A percentile compares a stretch with the other conserved stretches of the same genome.
Evolutionary conservation across 2,329 filamentous ascomycete genomes (phyloP).

Genomic region (Ilyonectria mors-panacis): DNA sequence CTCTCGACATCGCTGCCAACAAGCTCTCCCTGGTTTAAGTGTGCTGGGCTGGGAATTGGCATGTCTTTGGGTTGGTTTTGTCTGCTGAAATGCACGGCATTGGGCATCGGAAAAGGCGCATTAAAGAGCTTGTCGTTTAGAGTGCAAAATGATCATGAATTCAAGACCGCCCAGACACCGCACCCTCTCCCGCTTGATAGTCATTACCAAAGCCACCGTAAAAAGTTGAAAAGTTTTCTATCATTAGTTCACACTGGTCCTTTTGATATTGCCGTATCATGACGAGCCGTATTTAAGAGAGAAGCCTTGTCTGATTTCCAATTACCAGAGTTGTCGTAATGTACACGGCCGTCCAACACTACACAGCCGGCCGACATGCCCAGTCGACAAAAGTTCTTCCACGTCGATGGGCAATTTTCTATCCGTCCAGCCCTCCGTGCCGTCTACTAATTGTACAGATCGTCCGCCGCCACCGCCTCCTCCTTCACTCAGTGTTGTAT

Average conservation of each 20-base stretch:
- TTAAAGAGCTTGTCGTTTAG: slow-evolving; percentile 54
- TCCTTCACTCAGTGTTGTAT: neutral
- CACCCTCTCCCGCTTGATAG: slow-evolving; percentile 28
- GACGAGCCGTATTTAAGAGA: neutral
- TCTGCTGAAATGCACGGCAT: slow-evolving; percentile 54
- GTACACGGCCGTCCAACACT: slow-evolving; percentile 12
- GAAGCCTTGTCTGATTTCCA: slow-evolving; percentile 4
- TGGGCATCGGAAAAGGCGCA: slow-evolving; percentile 57
- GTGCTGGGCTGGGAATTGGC: slow-evolving; percentile 56
- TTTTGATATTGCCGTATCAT: neutral
- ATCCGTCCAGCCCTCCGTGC: neutral
- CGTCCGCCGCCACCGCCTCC: neutral
- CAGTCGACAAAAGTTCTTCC: neutral
- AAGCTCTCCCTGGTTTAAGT: slow-evolving; percentile 97
- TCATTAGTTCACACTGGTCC: too few relatives aligned
- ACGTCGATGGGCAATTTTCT: neutral
- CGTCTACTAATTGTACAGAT: slow-evolving; percentile 23
- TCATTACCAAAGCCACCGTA: neutral
- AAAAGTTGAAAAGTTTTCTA: neutral
- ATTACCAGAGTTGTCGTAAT: slow-evolving; percentile 10
- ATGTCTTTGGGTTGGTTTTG: slow-evolving; percentile 52
- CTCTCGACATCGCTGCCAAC: slow-evolving; percentile 98
- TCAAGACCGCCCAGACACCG: slow-evolving; percentile 50
- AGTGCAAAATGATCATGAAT: slow-evolving; percentile 54
- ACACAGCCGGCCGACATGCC: neutral